These are phyloP conservation scores for Volvariella surrecta DNA, from an alignment of 1,284 basidiomycete species.

Conservation along the genomic window DNA sequence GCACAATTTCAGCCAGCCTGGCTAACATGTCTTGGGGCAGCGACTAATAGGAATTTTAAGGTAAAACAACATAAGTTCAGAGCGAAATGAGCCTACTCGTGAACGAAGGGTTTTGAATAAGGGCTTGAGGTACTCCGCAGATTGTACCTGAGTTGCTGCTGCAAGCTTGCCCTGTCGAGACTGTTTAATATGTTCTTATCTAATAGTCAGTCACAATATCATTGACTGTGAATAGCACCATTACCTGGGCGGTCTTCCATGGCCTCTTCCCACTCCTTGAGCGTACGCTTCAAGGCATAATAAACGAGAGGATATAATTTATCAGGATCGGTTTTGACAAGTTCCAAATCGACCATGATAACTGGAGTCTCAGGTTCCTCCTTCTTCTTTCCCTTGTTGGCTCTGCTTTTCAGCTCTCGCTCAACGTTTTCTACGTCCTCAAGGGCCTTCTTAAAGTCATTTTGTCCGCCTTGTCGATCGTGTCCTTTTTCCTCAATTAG, in stretches of 20 bases:
- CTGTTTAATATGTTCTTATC: conserved; percentile 66
- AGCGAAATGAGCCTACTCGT: conserved; percentile 46
- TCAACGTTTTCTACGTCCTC: conserved; percentile 87
- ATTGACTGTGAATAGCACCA: background rate
- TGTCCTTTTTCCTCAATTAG: conserved; percentile 86
- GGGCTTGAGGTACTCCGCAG: conserved; percentile 94
- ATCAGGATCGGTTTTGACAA: conserved; percentile 91
- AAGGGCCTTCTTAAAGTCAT: conserved; percentile 92
- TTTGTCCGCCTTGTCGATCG: conserved; percentile 71
- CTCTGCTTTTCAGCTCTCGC: conserved; percentile 55
- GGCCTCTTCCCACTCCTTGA: conserved; percentile 94
- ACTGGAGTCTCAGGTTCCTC: conserved; percentile 38
- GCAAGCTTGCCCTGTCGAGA: conserved; percentile 91
- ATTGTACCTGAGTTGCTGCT: conserved; percentile 92
- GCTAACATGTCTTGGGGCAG: conserved; percentile 82
- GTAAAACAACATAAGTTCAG: conserved; percentile 1
- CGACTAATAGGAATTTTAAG: conserved; percentile 36
- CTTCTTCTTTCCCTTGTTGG: conserved; percentile 57
- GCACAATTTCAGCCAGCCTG: conserved; percentile 91
- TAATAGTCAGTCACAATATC: conserved; percentile 4
- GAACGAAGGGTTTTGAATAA: conserved; percentile 87
- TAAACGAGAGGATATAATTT: conserved; percentile 97
- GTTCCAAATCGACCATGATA: conserved; percentile 64
- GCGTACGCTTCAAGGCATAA: conserved; percentile 85
- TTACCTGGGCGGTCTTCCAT: conserved; percentile 87